These are phyloP conservation scores for Cryomyces antarcticus DNA, from an alignment of 495 filamentous ascomycete species.

Conservation along the genomic window DNA sequence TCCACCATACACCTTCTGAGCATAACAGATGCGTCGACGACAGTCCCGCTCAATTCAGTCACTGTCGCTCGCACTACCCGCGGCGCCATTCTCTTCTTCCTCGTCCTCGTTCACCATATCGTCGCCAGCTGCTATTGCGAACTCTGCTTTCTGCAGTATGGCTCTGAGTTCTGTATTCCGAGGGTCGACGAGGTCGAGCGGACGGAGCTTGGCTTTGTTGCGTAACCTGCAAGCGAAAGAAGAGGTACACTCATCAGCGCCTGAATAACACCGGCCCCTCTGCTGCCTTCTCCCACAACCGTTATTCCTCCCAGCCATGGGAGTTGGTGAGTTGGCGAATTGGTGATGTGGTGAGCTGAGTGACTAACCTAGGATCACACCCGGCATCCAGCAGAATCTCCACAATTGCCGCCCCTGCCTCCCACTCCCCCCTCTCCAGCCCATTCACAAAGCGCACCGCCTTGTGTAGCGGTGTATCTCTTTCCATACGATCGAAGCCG, in stretches of 20 bases:
- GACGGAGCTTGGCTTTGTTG: slow-evolving; percentile 51
- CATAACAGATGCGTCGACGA: too few relatives aligned
- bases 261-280: background rate
- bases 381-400: slow-evolving; percentile 90
- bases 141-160: slow-evolving; percentile 60
- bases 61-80: slow-evolving; percentile 17
- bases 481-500: slow-evolving; percentile 56
- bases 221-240: slow-evolving; percentile 23
- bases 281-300: background rate
- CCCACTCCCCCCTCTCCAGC: slow-evolving; percentile 27
- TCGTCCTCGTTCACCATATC: slow-evolving; percentile 18
- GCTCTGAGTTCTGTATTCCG: slow-evolving; percentile 45
- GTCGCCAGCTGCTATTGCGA: slow-evolving; percentile 12
- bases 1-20: too few relatives aligned
- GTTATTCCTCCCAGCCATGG: too few relatives aligned
- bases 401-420: slow-evolving; percentile 43
- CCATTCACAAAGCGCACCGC: slow-evolving; percentile 68
- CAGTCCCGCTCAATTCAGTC: slow-evolving; percentile 3
- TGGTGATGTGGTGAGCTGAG: slow-evolving; percentile 5
- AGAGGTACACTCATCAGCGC: background rate
- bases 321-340: too few relatives aligned
- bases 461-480: slow-evolving; percentile 77
- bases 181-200: slow-evolving; percentile 51
- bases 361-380: slow-evolving; percentile 41
- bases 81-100: slow-evolving; percentile 10